A percentile compares a stretch with the other conserved stretches of the same genome.
phyloP scores from a whole-genome alignment of 2,329 filamentous ascomycete genomes.

The Fusarium bulbicola region DNA sequence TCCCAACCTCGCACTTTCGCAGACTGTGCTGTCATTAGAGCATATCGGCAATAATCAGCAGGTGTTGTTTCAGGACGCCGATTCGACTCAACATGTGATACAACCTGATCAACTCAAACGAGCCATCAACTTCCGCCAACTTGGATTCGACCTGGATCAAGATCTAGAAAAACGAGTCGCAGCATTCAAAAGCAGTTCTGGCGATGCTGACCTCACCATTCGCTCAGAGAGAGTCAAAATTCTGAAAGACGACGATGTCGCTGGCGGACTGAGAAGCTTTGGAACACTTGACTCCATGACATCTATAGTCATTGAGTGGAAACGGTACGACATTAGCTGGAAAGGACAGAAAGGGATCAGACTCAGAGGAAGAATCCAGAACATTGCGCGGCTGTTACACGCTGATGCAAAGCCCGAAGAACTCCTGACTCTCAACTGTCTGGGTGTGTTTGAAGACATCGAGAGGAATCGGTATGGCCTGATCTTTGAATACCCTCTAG shows the following conservation, averaged over 20 bases:
- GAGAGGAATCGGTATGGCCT: not conserved
- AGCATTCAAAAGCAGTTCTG: not conserved
- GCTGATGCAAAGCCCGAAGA: not conserved
- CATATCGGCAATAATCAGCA: not conserved
- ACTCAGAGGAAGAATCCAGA: not conserved
- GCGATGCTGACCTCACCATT: not conserved
- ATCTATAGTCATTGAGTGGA: not conserved
- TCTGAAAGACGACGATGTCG: not conserved
- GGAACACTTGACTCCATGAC: not conserved
- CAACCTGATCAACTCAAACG: not conserved
- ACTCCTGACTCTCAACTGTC: not conserved
- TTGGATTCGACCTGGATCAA: not conserved
- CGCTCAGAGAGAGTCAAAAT: not conserved
- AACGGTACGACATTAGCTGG: not conserved
- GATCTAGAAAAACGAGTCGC: not conserved
- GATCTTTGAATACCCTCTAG: not conserved
- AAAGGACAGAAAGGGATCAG: not conserved
- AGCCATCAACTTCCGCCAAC: not conserved
- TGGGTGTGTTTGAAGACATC: not conserved
- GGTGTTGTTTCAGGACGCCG: not conserved
- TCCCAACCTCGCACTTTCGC: not conserved
- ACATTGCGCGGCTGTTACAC: slow-evolving; percentile 1
- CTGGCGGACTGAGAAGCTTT: not conserved
- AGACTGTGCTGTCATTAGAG: not conserved
- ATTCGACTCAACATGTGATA: not conserved